These are phyloP conservation scores for Colletotrichum acutatum DNA, from an alignment of 2,329 filamentous ascomycete genomes.

Conservation along the genomic window DNA sequence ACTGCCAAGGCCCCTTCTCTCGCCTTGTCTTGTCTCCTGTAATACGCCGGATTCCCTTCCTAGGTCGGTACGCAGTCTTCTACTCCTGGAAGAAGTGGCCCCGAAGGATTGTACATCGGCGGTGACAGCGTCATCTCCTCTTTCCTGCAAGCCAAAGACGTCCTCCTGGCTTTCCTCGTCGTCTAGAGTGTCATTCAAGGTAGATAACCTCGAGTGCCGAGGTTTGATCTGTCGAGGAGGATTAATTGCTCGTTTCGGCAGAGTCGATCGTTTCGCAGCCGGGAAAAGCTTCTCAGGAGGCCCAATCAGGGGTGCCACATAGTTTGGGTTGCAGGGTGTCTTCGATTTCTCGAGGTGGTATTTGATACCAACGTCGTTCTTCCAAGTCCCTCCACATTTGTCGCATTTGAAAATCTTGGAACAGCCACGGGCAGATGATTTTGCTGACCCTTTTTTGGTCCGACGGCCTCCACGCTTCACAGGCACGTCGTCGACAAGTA, in stretches of 20 bases:
- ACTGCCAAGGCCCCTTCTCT: neutral
- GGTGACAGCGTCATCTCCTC: neutral
- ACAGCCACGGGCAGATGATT: slow-evolving; percentile 30
- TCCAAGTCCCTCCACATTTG: slow-evolving; percentile 65
- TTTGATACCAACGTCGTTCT: slow-evolving; percentile 67
- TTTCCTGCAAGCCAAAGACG: neutral
- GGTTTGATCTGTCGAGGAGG: slow-evolving; percentile 7
- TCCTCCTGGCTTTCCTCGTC: neutral
- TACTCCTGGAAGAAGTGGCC: neutral
- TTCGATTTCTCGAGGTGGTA: slow-evolving; percentile 68
- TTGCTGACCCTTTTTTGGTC: slow-evolving; percentile 16
- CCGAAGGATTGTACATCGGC: no score
- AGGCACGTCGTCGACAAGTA: neutral
- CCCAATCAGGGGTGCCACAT: slow-evolving; percentile 42
- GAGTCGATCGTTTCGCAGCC: neutral
- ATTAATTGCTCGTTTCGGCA: neutral
- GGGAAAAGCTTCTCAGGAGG: neutral
- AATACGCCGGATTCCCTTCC: neutral
- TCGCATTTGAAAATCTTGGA: slow-evolving; percentile 58
- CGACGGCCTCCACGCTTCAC: slow-evolving; percentile 15
- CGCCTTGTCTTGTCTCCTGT: slow-evolving; percentile 4
- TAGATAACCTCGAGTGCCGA: neutral
- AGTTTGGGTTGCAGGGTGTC: slow-evolving; percentile 63
- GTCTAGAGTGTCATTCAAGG: neutral
- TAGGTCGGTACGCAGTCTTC: neutral